phyloP scores from a whole-genome alignment of 305 asterid species.

The Ilex paraguariensis region DNA sequence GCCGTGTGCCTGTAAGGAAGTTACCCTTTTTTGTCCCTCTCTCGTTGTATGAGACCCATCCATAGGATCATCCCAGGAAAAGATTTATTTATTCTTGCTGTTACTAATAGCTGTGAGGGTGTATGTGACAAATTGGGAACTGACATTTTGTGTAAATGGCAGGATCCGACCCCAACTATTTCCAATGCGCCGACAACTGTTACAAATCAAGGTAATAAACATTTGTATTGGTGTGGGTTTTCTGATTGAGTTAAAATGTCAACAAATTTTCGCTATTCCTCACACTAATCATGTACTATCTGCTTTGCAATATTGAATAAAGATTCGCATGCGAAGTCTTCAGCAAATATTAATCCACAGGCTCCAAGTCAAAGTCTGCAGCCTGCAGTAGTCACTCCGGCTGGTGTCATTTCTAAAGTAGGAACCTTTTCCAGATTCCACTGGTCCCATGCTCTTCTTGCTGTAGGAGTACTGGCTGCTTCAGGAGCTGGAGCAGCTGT shows the following conservation, averaged over 20 bases:
- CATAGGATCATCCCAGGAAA: not conserved
- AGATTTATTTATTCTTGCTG: not conserved
- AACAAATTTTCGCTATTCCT: conserved; percentile 3
- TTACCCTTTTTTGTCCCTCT: conserved; percentile 2
- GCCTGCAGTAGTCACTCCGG: conserved; percentile 37
- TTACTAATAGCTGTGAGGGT: too few species aligned
- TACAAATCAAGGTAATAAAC: conserved; percentile 53
- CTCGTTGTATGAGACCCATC: too few species aligned
- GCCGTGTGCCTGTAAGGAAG: conserved; percentile 78
- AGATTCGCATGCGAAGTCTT: conserved; percentile 59
- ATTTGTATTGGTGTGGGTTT: not conserved
- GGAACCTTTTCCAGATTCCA: conserved; percentile 55
- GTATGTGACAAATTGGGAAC: too few species aligned
- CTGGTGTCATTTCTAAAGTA: conserved; percentile 32
- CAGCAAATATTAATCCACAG: conserved; percentile 47
- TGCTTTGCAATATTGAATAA: conserved; percentile 17
- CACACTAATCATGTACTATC: conserved; percentile 10
- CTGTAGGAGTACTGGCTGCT: conserved; percentile 66
- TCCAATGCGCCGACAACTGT: conserved; percentile 43
- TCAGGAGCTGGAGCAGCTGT: conserved; percentile 86
- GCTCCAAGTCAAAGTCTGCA: conserved; percentile 46
- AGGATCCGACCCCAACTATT: conserved; percentile 75
- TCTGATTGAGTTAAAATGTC: too few species aligned
- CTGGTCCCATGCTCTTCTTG: conserved; percentile 85
- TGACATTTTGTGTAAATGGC: conserved; percentile 15